A percentile compares a stretch with the other conserved stretches of the same genome.
phyloP scores from a whole-genome alignment of 2,329 filamentous ascomycete species.

The Lachnellula cervina region DNA sequence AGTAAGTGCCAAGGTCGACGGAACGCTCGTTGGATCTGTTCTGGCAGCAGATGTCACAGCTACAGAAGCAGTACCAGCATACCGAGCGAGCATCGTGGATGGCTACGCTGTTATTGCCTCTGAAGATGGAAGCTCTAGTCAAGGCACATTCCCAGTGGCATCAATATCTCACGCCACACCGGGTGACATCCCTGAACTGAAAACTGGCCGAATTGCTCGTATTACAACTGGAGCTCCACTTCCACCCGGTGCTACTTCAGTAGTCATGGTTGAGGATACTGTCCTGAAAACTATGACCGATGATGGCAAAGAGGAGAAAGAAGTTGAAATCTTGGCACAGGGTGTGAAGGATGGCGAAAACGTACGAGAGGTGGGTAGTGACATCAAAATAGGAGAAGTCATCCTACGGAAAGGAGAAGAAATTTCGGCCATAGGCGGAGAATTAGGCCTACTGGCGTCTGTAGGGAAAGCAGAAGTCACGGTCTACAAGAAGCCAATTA shows the following conservation, averaged over 20 bases:
- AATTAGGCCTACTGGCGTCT: slow-evolving; percentile 83
- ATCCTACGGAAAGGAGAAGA: slow-evolving; percentile 74
- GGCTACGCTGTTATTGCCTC: slow-evolving; percentile 81
- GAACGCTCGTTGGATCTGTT: slow-evolving; percentile 66
- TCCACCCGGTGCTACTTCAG: slow-evolving; percentile 80
- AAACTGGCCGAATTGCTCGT: slow-evolving; percentile 72
- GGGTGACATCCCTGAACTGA: slow-evolving; percentile 58
- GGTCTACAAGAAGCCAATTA: slow-evolving; percentile 69
- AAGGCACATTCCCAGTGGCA: slow-evolving; percentile 79
- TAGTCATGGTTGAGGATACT: slow-evolving; percentile 97
- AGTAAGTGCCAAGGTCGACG: slow-evolving; percentile 56
- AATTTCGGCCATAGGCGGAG: slow-evolving; percentile 83
- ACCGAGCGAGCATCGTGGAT: slow-evolving; percentile 93
- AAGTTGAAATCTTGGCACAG: slow-evolving; percentile 79
- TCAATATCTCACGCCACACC: slow-evolving; percentile 82
- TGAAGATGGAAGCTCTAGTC: slow-evolving; percentile 54
- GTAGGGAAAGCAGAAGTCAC: slow-evolving; percentile 69
- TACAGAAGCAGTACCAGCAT: slow-evolving; percentile 81
- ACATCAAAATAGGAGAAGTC: slow-evolving; percentile 63
- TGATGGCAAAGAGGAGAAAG: slow-evolving; percentile 78
- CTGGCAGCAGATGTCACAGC: slow-evolving; percentile 80
- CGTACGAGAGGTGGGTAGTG: slow-evolving; percentile 84
- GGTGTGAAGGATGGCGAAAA: slow-evolving; percentile 77
- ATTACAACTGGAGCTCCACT: slow-evolving; percentile 95
- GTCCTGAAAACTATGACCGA: slow-evolving; percentile 68